These are phyloP conservation scores for Colletotrichum sp. DNA, from an alignment of 2,329 filamentous ascomycete species.

Conservation along the genomic window DNA sequence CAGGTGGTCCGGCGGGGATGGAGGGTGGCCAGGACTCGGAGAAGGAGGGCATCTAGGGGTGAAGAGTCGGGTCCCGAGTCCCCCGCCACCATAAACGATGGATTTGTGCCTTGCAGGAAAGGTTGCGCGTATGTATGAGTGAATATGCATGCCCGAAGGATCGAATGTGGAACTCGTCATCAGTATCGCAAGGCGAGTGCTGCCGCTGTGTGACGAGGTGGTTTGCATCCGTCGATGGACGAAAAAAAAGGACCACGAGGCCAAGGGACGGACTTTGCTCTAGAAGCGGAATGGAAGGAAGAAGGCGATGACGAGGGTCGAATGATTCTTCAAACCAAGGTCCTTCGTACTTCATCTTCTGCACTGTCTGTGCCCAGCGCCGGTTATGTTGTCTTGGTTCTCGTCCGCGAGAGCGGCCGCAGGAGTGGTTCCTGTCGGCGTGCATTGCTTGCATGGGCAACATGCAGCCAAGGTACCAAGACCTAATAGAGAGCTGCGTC, in stretches of 20 bases:
- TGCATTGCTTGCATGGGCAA: neutral
- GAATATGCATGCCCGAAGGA: neutral
- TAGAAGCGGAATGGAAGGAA: neutral
- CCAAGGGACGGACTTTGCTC: neutral
- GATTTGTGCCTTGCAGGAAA: neutral
- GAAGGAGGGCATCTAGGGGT: neutral
- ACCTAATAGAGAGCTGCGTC: neutral
- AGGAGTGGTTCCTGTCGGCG: neutral
- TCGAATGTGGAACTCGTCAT: neutral
- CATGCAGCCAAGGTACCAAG: neutral
- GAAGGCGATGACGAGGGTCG: neutral
- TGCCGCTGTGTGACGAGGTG: neutral
- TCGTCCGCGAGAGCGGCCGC: neutral
- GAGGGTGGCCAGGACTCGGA: neutral
- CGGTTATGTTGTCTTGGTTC: neutral
- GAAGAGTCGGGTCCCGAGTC: neutral
- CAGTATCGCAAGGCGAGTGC: neutral
- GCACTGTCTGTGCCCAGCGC: neutral
- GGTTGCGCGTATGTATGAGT: neutral
- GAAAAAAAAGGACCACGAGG: neutral
- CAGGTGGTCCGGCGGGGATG: neutral
- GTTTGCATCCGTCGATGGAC: neutral
- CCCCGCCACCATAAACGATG: neutral
- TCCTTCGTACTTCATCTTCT: neutral
- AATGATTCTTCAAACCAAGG: neutral